Conservation (phyloP, 805 yeast species). For the Komagataella ulmi region DNA sequence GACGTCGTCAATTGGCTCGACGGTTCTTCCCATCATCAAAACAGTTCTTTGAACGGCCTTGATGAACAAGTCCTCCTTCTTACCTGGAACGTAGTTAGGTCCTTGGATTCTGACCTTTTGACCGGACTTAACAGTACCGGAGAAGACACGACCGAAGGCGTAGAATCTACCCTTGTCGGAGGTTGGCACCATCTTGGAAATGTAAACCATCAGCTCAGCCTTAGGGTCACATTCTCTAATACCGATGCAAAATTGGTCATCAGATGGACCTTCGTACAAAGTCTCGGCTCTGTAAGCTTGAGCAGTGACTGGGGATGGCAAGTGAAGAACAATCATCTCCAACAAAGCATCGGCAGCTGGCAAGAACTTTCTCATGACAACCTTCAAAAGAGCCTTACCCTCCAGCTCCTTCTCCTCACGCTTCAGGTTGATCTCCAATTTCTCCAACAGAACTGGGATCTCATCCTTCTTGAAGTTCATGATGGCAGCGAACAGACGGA, state of each 20-base stretch:
- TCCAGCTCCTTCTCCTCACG: conserved; percentile 95
- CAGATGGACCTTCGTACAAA: conserved; percentile 97
- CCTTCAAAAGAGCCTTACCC: conserved; percentile 97
- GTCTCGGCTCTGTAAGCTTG: conserved; percentile 98
- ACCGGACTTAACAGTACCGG: conserved; percentile 99
- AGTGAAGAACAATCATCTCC: conserved; percentile 97
- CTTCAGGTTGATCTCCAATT: conserved; percentile 89
- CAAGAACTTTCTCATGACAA: conserved; percentile 98
- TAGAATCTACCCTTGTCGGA: conserved; percentile 99
- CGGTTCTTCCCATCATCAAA: conserved; percentile 98
- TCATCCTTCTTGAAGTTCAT: conserved; percentile 99
- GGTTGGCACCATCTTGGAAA: conserved; percentile 99
- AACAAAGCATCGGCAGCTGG: conserved; percentile 99
- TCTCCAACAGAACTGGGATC: conserved; percentile 81
- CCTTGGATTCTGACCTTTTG: conserved; percentile 99
- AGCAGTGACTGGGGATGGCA: conserved; percentile 99
- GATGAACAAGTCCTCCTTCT: conserved; percentile 93
- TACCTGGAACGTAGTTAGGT: conserved; percentile 98
- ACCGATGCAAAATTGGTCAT: conserved; percentile 81
- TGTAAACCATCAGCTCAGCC: conserved; percentile 97
- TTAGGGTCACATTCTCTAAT: conserved; percentile 97
- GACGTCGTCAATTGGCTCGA: conserved; percentile 97
- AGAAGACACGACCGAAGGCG: conserved; percentile 99
- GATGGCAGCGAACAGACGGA: conserved; percentile 87
- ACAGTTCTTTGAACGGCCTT: conserved; percentile 99